Evolutionary conservation across 2,329 filamentous ascomycete genomes (phyloP), one percentile per base, ranked within the genome.

Genomic region (Xylariaceae sp.): DNA sequence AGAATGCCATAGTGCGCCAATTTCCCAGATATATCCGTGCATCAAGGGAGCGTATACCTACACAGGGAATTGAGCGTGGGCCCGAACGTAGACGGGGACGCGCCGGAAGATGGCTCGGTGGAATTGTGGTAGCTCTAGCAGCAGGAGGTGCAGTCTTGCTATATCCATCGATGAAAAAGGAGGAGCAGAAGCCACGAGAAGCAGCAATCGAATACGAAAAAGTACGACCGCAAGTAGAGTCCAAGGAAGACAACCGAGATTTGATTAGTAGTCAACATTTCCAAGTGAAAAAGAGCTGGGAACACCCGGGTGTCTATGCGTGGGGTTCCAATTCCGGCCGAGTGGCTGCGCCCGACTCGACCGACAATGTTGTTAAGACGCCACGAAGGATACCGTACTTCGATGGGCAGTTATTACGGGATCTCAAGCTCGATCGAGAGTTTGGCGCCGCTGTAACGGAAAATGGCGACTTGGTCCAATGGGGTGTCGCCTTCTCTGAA

Each of bases 381-480:
- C 93, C 95, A 14, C 81, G 88, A 56, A 83, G 92, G 56, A 86
- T 98, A 67, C 65, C 82, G 0, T 95, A 88, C 73, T 98, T 99
- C 68, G 87, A 98, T 68, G 89, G 89, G 26, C 85, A 91, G 73
- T 74, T 97, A 16, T 78, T 99, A 42, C 83, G 93, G 47, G 95
- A 97, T 70, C 79, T 98, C 61, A 96, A 96, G 76, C 76, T 98
- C 48, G 90, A 92, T 56, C 82, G 85, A 51, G 84, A 85, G 41
- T 93, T 96, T 70, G 95, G 91, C 7, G 93, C 87, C 3, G 95
- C 95, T 9, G 88, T 98, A 41, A 89, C 88, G 3, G 93, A 97
- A 71, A 87, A 88, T 60, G 95, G 95, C 3, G 89, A 98, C 70
- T 73, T 99, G 44, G 79, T 97, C 12, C 93, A 98, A 75, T 99